Evolutionary conservation across 2,329 filamentous ascomycete genomes (phyloP), one percentile per base, ranked within the genome.

Genomic region (Teratosphaeria nubilosa): DNA sequence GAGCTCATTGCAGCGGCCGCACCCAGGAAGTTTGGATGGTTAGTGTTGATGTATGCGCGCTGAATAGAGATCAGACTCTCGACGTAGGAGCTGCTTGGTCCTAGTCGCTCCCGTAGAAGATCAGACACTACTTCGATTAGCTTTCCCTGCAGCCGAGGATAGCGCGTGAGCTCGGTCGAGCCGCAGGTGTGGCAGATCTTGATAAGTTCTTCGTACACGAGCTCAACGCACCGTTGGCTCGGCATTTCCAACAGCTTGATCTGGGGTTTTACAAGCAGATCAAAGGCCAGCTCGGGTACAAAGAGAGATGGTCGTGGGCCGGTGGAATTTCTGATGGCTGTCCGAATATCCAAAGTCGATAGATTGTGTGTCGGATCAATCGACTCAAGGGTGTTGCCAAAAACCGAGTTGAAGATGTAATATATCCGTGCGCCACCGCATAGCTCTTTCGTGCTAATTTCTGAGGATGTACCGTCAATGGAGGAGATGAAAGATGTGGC

Each of bases 171-270:
- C 73, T 99, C 94, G 16, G 88, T 95, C 1, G 91, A 96, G 62
- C 94, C 94, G 75, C 94, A 99, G 0, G 94, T 99, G 73, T 99
- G 94, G 76, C 94, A 96, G 65, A 99, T 97, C 77, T 99, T 99
- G 78, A 99, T 99, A 51, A 99, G 81, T 74, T 99, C 94, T 73
- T 99, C 94, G 73, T 99, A 99, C 2, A 99, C 94, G 56, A 99
- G 83, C 75, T 99, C 94, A 55, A 99, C 94, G 69, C 94, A 99
- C 67, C 94, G 86, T 72, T 99, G 94, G 71, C 90, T 95, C 10
- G 94, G 94, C 27, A 94, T 85, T 72, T 99, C 94, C 30, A 99
- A 80, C 56, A 99, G 82, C 77, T 97, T 97, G 75, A 99, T 99
- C 74, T 99, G 94, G 30, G 94, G 94, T 75, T 99, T 99, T 52